These are phyloP conservation scores for Pseudonitzschia pungens DNA, from an alignment of 108 stramenopile genomes.

Conservation along the genomic window DNA sequence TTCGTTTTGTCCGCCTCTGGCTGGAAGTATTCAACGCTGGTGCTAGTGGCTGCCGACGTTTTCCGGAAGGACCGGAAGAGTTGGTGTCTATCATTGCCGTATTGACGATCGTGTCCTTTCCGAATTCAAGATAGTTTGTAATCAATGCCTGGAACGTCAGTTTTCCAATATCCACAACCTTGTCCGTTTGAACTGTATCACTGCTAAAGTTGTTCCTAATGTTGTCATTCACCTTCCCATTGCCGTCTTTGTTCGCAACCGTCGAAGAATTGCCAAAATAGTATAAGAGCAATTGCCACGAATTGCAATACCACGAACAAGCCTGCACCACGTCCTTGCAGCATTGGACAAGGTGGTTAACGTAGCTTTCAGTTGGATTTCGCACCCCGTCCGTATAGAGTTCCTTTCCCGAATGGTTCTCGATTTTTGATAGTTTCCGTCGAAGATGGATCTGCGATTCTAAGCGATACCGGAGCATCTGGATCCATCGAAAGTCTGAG, in stretches of 20 bases:
- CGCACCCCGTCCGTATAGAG: constrained; percentile 37
- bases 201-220: neutral
- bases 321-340: constrained; percentile 25
- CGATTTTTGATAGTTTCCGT: constrained; percentile 51
- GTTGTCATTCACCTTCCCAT: neutral
- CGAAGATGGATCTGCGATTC: constrained; percentile 58
- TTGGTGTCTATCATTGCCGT: constrained; percentile 22
- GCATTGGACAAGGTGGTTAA: constrained; percentile 43
- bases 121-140: constrained; percentile 25
- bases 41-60: constrained; percentile 17
- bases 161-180: neutral
- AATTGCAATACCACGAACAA: constrained; percentile 44
- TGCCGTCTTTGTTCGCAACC: neutral
- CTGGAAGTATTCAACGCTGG: neutral
- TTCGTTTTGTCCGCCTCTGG: constrained; percentile 25
- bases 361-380: constrained; percentile 47
- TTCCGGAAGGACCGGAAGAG: constrained; percentile 15
- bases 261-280: constrained; percentile 11
- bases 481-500: constrained; percentile 23
- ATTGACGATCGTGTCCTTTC: constrained; percentile 25
- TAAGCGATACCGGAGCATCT: constrained; percentile 26
- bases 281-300: constrained; percentile 29
- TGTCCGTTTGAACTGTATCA: neutral
- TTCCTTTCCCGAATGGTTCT: constrained; percentile 26
- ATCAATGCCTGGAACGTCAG: constrained; percentile 17